Evolutionary conservation across 768 basidiomycete genomes (phyloP), one percentile per base, ranked within the genome.

Genomic region (Termitomyces sp.): DNA sequence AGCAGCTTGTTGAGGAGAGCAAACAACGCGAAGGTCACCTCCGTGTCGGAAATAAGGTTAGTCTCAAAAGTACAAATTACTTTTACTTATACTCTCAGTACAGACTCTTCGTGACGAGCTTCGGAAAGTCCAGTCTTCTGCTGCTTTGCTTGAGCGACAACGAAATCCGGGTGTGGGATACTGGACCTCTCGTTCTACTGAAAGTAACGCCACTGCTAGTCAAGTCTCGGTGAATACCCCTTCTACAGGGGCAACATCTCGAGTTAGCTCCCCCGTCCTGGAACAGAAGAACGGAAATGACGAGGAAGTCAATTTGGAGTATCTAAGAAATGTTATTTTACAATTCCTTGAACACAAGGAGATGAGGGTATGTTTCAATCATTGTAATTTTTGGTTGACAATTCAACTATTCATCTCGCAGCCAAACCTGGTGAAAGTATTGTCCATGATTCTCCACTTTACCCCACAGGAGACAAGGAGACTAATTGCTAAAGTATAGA

Each of bases 301-400:
- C 46, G 95, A 96, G 68, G 96, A 96, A 61, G 83, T 98, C 56
- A 98, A 96, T 67, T 76, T 96, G 8, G 97, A 98, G 74, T 99
- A 99, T 72, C 73, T 99, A 48, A 81, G 97, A 58, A 98, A 98
- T 71, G 91, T 98, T 34, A 93, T 98, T 58, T 72, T 99, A 48
- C 97, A 98, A 70, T 99, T 99, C 76, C 78, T 99, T 52, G 97
- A 99, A 70, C 92, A 98, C 75, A 95, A 96, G 70, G 95, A 98
- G 72, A 98, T 98, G 95, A 82, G 97, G 75, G 95, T 95, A 68
- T 70, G 92, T 76, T 22, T 42, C 4, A 27, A 45, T n/a, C 18
- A 12, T 41, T 27, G 39, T 31, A 41, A 48, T 51, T 3, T 20
- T 44, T 39, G 5, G 27, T 13, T 27, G 36, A 20, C 33, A 47